phyloP scores from a whole-genome alignment of 352 stramenopile species.

The Pythium utonaiense region DNA sequence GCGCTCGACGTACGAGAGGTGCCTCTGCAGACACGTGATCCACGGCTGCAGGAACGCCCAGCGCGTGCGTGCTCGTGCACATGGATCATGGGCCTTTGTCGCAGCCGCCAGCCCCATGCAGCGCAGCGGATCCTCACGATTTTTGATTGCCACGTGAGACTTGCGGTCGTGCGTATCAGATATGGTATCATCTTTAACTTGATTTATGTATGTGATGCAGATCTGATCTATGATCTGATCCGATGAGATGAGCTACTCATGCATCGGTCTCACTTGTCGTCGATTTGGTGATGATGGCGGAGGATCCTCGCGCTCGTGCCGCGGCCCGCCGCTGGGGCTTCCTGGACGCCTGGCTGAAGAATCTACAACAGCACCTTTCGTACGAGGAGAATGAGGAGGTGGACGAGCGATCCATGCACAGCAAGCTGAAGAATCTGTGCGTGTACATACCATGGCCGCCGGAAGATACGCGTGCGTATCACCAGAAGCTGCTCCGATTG shows the following conservation, averaged over 20 bases:
- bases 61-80: background rate
- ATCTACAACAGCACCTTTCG: constrained; percentile 10
- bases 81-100: background rate
- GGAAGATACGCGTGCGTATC: background rate
- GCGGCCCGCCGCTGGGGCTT: constrained; percentile 12
- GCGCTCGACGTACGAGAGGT: constrained; percentile 18
- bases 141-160: background rate
- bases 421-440: constrained; percentile 12
- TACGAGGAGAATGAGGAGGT: constrained; percentile 18
- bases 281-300: too few relatives aligned
- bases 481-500: background rate
- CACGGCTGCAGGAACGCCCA: constrained; percentile 14
- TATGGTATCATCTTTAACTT: background rate
- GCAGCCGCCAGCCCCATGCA: background rate
- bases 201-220: background rate
- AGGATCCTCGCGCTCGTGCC: background rate
- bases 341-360: constrained; percentile 6
- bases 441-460: constrained; percentile 19
- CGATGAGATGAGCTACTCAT: background rate
- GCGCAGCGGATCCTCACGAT: background rate
- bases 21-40: constrained; percentile 10
- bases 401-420: constrained; percentile 14
- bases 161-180: background rate
- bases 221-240: background rate
- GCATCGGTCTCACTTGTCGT: too few relatives aligned